phyloP scores from a whole-genome alignment of 2,329 filamentous ascomycete species.

The Xylogone sp. region DNA sequence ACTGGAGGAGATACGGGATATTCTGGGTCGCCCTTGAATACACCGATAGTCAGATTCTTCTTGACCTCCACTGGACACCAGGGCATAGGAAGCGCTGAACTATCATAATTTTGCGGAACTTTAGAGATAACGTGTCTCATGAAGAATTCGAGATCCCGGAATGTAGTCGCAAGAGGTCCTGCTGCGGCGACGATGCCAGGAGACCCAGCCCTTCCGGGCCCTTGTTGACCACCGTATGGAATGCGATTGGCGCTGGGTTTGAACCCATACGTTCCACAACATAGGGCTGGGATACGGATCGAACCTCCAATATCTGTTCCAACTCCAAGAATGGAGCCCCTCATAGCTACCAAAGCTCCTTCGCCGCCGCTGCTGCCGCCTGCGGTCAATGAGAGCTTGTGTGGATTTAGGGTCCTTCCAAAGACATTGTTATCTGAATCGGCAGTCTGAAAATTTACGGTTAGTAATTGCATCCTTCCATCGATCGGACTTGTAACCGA shows the following conservation, averaged over 20 bases:
- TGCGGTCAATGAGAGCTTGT: constrained; percentile 51
- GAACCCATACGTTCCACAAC: constrained; percentile 26
- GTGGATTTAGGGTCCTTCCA: constrained; percentile 44
- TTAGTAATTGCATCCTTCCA: too few species aligned
- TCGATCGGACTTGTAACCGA: background rate
- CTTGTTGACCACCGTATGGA: constrained; percentile 11
- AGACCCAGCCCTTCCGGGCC: background rate
- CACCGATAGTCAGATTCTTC: constrained; percentile 24
- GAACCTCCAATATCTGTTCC: constrained; percentile 41
- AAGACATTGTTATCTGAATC: constrained; percentile 59
- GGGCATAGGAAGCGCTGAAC: constrained; percentile 1
- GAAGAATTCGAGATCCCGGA: constrained; percentile 5
- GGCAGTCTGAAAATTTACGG: constrained; percentile 27
- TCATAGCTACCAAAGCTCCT: constrained; percentile 40
- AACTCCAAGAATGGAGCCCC: constrained; percentile 37
- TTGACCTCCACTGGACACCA: background rate
- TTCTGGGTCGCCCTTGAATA: constrained; percentile 26
- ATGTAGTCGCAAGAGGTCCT: constrained; percentile 9
- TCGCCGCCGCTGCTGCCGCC: constrained; percentile 63
- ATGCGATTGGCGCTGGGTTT: constrained; percentile 13
- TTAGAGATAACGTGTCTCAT: constrained; percentile 5
- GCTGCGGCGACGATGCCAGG: constrained; percentile 4
- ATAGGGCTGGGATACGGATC: constrained; percentile 34
- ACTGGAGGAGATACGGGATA: constrained; percentile 30
- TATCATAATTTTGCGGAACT: background rate